Evolutionary conservation across 176 grass and related monocot genomes (phyloP).

Genomic region (Hsuehochloa calcarea): DNA sequence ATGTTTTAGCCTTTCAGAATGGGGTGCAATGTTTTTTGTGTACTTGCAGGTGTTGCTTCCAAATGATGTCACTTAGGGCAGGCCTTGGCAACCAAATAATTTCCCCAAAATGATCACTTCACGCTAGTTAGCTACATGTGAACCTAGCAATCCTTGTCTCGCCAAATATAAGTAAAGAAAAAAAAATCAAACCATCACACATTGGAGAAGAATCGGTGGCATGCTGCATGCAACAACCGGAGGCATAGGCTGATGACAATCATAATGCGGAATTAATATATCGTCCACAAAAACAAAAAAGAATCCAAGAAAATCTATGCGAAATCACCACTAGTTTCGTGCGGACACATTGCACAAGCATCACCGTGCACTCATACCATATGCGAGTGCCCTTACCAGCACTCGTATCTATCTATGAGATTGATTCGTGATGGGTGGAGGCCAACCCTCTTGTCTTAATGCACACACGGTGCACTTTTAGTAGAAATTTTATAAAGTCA

Average conservation of each 20-base stretch:
- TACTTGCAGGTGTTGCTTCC: background rate
- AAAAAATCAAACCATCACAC: background rate
- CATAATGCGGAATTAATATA: background rate
- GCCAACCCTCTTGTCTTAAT: too few relatives aligned
- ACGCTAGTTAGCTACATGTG: background rate
- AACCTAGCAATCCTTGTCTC: background rate
- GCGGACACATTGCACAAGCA: too few relatives aligned
- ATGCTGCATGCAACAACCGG: background rate
- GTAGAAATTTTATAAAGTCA: too few relatives aligned
- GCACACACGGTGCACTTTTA: too few relatives aligned
- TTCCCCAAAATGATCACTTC: background rate
- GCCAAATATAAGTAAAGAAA: background rate
- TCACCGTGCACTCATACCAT: too few relatives aligned
- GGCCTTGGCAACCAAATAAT: constrained; percentile 16
- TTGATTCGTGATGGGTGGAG: too few relatives aligned
- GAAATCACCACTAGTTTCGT: too few relatives aligned
- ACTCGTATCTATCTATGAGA: too few relatives aligned
- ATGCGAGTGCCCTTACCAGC: too few relatives aligned
- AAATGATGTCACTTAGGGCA: constrained; percentile 7
- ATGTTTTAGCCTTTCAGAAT: background rate
- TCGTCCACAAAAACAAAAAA: background rate
- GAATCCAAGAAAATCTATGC: background rate
- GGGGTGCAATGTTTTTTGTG: background rate
- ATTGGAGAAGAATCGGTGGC: background rate
- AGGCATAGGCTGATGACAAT: background rate